A percentile compares a stretch with the other conserved stretches of the same genome.
phyloP scores from a whole-genome alignment of 306 rosid species.

The Trichosanthes truncata region DNA sequence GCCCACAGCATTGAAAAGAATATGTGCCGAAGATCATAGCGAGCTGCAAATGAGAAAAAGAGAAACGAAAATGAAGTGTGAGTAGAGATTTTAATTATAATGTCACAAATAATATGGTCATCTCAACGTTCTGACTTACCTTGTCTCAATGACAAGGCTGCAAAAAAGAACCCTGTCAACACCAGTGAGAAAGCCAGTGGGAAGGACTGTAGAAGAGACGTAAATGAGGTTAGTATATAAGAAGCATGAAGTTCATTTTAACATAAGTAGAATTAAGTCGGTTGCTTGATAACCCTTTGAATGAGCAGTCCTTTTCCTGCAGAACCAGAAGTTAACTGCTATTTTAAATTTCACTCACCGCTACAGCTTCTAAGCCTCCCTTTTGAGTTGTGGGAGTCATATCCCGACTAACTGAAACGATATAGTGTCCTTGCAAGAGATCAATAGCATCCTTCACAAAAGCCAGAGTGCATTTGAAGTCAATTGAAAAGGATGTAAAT shows the following conservation, averaged over 20 bases:
- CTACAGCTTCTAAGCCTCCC: conserved; percentile 88
- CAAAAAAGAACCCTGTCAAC: conserved; percentile 65
- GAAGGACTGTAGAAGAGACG: conserved; percentile 57
- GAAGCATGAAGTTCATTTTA: not conserved
- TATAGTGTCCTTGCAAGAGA: conserved; percentile 96
- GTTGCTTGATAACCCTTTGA: not conserved
- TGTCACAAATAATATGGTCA: not conserved
- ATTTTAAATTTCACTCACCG: conserved; percentile 48
- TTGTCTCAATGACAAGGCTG: conserved; percentile 76
- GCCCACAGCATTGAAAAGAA: conserved; percentile 89
- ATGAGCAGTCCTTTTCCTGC: not conserved
- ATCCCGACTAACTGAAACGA: conserved; percentile 72
- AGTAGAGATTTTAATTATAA: not conserved
- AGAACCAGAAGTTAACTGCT: not conserved
- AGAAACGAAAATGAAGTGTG: not conserved
- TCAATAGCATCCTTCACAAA: conserved; percentile 83
- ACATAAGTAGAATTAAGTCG: not conserved
- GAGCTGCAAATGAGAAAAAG: conserved; percentile 38
- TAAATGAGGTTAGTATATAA: not conserved
- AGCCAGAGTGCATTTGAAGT: conserved; percentile 16
- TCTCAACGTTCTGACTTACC: conserved; percentile 32
- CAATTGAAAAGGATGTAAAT: not conserved
- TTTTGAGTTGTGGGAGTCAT: conserved; percentile 53
- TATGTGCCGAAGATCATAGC: conserved; percentile 63
- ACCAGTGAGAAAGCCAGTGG: conserved; percentile 72